Evolutionary conservation across 31 red algal genomes (phyloP).

Genomic region (Odonthalia washingtoniensis): DNA sequence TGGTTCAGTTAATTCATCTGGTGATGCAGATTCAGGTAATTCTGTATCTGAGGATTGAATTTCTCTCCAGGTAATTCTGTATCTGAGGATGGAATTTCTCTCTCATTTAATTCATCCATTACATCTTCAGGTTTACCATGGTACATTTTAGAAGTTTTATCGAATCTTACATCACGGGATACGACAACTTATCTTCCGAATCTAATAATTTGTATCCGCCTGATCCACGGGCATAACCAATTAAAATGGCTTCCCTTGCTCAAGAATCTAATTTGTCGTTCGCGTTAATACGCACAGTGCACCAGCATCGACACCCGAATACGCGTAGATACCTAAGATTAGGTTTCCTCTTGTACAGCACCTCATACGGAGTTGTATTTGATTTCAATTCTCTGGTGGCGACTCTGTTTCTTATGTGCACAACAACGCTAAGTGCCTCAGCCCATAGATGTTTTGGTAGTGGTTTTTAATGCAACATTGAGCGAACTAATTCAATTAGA

Average conservation of each 20-base stretch:
- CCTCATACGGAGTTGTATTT: too few species aligned
- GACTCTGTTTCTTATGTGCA: conserved; percentile 42
- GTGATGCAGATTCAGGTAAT: too few species aligned
- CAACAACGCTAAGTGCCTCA: neutral
- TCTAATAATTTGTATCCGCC: conserved; percentile 59
- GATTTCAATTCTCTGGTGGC: conserved; percentile 1
- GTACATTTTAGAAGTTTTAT: too few species aligned
- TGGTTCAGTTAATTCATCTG: too few species aligned
- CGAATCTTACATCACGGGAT: conserved; percentile 53
- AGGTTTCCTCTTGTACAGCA: too few species aligned
- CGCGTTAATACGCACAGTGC: conserved; percentile 4
- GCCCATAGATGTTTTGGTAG: conserved; percentile 28
- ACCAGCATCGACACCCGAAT: conserved; percentile 52
- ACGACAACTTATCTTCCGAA: conserved; percentile 31
- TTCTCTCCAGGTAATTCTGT: too few species aligned
- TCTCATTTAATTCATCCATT: too few species aligned
- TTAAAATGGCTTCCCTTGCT: conserved; percentile 35
- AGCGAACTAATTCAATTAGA: conserved; percentile 36
- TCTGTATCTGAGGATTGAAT: too few species aligned
- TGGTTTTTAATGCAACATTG: conserved; percentile 41
- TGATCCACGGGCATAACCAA: conserved; percentile 35
- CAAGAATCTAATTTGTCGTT: conserved; percentile 35
- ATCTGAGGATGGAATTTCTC: too few species aligned
- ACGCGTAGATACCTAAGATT: conserved; percentile 49
- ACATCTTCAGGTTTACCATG: too few species aligned